Conservation (phyloP, 352 stramenopile species). For the Phytophthora sp. region DNA sequence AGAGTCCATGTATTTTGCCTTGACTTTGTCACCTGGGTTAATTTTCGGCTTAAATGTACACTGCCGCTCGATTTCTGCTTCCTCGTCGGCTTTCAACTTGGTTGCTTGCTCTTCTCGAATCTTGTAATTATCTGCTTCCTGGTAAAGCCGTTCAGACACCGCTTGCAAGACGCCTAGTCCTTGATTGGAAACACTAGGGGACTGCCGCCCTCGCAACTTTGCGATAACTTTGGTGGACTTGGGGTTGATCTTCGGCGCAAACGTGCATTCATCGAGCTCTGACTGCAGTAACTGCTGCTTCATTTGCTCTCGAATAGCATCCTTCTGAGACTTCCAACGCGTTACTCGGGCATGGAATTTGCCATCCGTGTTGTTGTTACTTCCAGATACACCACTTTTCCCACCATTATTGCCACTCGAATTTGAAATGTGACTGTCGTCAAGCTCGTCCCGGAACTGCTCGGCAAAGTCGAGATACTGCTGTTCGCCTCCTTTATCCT, state of each 20-base stretch:
- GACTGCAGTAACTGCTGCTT: constrained; percentile 80
- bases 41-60: constrained; percentile 81
- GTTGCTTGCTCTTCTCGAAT: constrained; percentile 70
- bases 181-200: constrained; percentile 19
- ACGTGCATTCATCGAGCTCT: constrained; percentile 82
- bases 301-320: constrained; percentile 76
- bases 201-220: constrained; percentile 58
- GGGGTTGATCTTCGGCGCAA: constrained; percentile 73
- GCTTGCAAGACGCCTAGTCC: constrained; percentile 36
- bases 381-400: constrained; percentile 30
- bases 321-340: constrained; percentile 82
- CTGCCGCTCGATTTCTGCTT: constrained; percentile 71
- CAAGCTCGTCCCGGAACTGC: constrained; percentile 49
- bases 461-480: constrained; percentile 60
- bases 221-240: constrained; percentile 77
- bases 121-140: constrained; percentile 80
- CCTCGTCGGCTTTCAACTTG: constrained; percentile 69
- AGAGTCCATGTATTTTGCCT: constrained; percentile 80
- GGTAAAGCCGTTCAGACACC: constrained; percentile 76
- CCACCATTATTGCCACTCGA: constrained; percentile 25
- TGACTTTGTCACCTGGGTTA: constrained; percentile 67
- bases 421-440: constrained; percentile 18
- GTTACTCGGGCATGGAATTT: constrained; percentile 78
- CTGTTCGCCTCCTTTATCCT: constrained; percentile 26
- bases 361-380: constrained; percentile 41